Base-by-base conservation (phyloP, 352 stramenopile genomes). In the Hyaloperonospora brassicae region DNA sequence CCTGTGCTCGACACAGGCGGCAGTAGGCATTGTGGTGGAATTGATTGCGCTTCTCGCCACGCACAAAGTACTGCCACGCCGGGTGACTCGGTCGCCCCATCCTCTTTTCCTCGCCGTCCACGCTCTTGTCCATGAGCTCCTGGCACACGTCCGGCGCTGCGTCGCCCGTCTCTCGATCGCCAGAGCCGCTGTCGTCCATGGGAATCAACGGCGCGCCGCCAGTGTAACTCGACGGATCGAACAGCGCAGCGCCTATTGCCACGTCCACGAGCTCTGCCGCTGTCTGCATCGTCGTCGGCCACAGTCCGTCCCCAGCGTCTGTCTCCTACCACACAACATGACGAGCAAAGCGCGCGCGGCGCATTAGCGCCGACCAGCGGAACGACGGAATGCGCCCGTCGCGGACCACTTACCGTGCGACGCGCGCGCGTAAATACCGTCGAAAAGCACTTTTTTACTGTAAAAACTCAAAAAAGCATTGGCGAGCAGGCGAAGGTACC, bases 1-100 rank as follows among this genome's bases (percentile, higher is more conserved):
- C 77, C 35, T 88, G 72, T 11, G 77, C 76, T 7, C 68, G 56
- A 54, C 82, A 93, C 35, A 86, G 85, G 40, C 66, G 64, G 55
- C 82, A 93, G 63, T 79, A 89, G 11, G 82, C 82, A 43, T 89
- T 78, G 58, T 93, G 71, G 55, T 93, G 82, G 63, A 90, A 93
- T 31, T 76, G 74, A 55, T 93, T 93, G 30, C 79, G 76, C 62
- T 93, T 93, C 38, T 83, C 70, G 30, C 82, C 17, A 17, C 17
- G 17, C 17, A 17, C 17, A 17, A 93, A 93, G 52, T 87, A 83
- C 42, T 86, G 74, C 82, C 82, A 90, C 22, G 78, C 77, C 2
- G 82, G 82, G 52, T 93, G 79, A 47, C 61, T 82, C 11, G 82
- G 82, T 23, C 82, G 17, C 17, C 82, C 82, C 46, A 78, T 86